Base-by-base conservation (phyloP, 2,329 filamentous ascomycete species). In the Sarocladium kiliense region DNA sequence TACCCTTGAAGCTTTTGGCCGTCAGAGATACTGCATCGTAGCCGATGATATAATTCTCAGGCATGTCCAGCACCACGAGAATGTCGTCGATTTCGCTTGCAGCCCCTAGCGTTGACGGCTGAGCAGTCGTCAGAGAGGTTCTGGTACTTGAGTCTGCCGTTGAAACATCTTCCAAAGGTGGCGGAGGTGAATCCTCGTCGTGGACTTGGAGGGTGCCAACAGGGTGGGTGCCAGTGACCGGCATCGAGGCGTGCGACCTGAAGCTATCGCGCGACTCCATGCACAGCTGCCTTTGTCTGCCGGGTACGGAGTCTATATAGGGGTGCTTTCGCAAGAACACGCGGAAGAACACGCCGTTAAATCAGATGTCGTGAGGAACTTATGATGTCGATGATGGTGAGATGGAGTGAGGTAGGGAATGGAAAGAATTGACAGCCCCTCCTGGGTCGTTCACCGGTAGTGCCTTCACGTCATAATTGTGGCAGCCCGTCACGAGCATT, bases 21-120 rank as follows among this genome's bases (percentile, higher is more conserved):
- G 72, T 76, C 58, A 81, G 74, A 2, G 76, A 76, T 45, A 77
- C 64, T 2, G 74, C 69, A 61, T 84, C 81, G 60, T 77, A 80
- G 44, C 80, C 80, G 18, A 86, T 67, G 2, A 74, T 78, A 56
- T 79, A 78, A 36, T 71, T 66, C 1, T 73, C 65, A 1, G 80
- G 80, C 11, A 85, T 66, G 55, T 76, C 75, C 32, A 81, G 66
- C 26, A 84, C 64, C 11, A 84, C 66, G 55, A 85, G 70, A 19
- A 78, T 72, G 59, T 85, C 81, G 10, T 77, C 77, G 1, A 71
- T 69, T 18, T 59, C 57, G 12, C 16, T 18, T n/a, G 44, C 44
- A 10, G n/a, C 16, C 5, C 44, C 44, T 5, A 44, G n/a, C 41
- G 19, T 23, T 9, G 41, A 23, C n/a, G 54, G 56, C 30, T 66